Evolutionary conservation across 129 eudicot genomes (phyloP).

Genomic region (Flaveria linearis): DNA sequence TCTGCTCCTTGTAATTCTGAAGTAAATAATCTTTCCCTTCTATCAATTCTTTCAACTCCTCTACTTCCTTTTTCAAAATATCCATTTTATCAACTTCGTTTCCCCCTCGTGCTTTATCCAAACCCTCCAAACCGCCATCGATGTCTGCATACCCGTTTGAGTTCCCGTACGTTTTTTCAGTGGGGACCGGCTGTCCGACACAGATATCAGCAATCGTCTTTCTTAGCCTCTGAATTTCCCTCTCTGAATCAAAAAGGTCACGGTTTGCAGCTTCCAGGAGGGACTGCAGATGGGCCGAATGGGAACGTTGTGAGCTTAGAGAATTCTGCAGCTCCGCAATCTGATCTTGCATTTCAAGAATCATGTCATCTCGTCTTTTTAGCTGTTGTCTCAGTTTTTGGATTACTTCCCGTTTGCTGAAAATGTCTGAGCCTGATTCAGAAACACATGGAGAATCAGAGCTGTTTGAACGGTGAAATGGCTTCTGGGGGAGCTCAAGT

Average conservation of each 20-base stretch:
- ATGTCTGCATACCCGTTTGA: conserved; percentile 57
- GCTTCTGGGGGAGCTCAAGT: conserved; percentile 77
- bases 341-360: conserved; percentile 95
- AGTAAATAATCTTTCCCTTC: conserved; percentile 75
- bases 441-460: conserved; percentile 91
- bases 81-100: conserved; percentile 58
- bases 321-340: conserved; percentile 74
- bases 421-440: conserved; percentile 90
- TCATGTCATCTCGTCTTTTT: conserved; percentile 87
- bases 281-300: conserved; percentile 72
- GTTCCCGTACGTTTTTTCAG: conserved; percentile 51
- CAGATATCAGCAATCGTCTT: conserved; percentile 90
- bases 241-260: conserved; percentile 80
- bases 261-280: conserved; percentile 72
- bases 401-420: conserved; percentile 84
- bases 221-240: conserved; percentile 86
- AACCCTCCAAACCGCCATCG: conserved; percentile 39
- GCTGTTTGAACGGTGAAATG: conserved; percentile 78
- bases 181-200: conserved; percentile 52
- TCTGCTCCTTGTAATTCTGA: conserved; percentile 81
- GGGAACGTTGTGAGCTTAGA: conserved; percentile 56
- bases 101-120: conserved; percentile 47
- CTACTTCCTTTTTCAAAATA: conserved; percentile 61
- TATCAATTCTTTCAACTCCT: conserved; percentile 70
- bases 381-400: conserved; percentile 88